A percentile compares a stretch with the other conserved stretches of the same genome.
These are phyloP conservation scores for Salinomyces thailandicus DNA, from an alignment of 2,329 filamentous ascomycete species.

Conservation along the genomic window DNA sequence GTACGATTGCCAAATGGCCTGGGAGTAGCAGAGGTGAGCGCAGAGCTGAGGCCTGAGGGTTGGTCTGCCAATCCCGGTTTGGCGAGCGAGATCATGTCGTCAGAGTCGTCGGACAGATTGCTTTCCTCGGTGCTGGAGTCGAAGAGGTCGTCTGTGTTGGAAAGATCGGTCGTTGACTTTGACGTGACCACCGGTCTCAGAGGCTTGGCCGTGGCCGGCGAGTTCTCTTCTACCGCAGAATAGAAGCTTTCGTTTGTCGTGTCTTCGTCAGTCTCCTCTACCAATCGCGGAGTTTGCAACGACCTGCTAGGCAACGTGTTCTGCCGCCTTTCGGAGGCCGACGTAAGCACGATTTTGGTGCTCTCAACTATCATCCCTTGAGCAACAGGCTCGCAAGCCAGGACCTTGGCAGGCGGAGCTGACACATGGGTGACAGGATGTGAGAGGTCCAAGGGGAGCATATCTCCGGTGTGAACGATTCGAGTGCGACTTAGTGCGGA, in stretches of 20 bases:
- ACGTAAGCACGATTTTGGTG: conserved; percentile 76
- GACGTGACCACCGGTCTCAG: conserved; percentile 29
- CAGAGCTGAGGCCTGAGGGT: conserved; percentile 67
- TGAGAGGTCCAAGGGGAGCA: conserved; percentile 66
- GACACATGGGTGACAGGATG: conserved; percentile 81
- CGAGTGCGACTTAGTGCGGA: conserved; percentile 61
- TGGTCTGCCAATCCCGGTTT: conserved; percentile 69
- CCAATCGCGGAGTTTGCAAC: conserved; percentile 22
- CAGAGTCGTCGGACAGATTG: conserved; percentile 81
- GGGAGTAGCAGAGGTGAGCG: conserved; percentile 70
- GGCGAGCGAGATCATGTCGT: conserved; percentile 85
- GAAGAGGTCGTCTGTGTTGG: conserved; percentile 44
- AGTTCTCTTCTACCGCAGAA: conserved; percentile 71
- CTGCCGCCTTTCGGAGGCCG: conserved; percentile 48
- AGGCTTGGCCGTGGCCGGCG: conserved; percentile 23
- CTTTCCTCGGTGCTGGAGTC: conserved; percentile 55
- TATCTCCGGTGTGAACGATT: conserved; percentile 74
- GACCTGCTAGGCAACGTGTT: conserved; percentile 13
- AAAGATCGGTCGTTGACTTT: conserved; percentile 28
- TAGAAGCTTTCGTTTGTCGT: conserved; percentile 85
- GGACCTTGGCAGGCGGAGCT: conserved; percentile 74
- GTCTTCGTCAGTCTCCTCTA: conserved; percentile 49
- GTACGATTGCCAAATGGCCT: conserved; percentile 59
- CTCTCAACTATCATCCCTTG: conserved; percentile 68
- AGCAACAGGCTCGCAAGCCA: conserved; percentile 86